These are phyloP conservation scores for Collybia sp. DNA, from an alignment of 768 basidiomycete genomes.

Conservation along the genomic window DNA sequence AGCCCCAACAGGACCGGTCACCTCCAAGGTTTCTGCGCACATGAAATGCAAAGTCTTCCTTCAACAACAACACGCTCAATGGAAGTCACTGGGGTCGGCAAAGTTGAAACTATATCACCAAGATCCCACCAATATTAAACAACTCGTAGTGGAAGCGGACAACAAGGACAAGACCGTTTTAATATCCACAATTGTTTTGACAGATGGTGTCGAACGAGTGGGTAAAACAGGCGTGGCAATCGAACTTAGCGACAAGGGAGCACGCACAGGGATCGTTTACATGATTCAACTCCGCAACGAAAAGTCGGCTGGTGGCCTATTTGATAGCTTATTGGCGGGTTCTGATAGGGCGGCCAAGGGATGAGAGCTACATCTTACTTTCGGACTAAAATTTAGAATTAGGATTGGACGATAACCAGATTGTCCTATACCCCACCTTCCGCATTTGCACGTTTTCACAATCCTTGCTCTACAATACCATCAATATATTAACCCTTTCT, in stretches of 20 bases:
- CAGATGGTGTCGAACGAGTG: conserved; percentile 96
- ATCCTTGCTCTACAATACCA: conserved; percentile 1
- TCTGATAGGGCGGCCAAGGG: conserved; percentile 58
- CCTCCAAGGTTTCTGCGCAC: conserved; percentile 75
- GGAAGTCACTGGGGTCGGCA: conserved; percentile 92
- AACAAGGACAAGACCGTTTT: conserved; percentile 69
- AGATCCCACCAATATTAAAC: conserved; percentile 86
- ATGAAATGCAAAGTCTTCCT: conserved; percentile 99
- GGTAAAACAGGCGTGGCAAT: conserved; percentile 98
- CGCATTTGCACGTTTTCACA: conserved; percentile 2
- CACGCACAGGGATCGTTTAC: conserved; percentile 89
- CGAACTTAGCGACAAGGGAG: conserved; percentile 89
- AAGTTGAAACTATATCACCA: conserved; percentile 85
- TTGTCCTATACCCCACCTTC: no score
- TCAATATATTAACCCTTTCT: conserved; percentile 7
- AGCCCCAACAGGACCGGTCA: conserved; percentile 54
- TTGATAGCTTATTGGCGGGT: conserved; percentile 81
- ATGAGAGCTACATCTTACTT: conserved; percentile 4
- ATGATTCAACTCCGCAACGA: conserved; percentile 97
- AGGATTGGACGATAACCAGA: background rate
- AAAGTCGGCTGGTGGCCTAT: conserved; percentile 76
- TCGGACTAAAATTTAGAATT: background rate
- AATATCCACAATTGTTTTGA: conserved; percentile 93
- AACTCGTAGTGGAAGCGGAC: conserved; percentile 91
- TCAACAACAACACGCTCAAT: conserved; percentile 93